Evolutionary conservation across 768 basidiomycete genomes (phyloP).

Genomic region (Lactarius sanguifluus): DNA sequence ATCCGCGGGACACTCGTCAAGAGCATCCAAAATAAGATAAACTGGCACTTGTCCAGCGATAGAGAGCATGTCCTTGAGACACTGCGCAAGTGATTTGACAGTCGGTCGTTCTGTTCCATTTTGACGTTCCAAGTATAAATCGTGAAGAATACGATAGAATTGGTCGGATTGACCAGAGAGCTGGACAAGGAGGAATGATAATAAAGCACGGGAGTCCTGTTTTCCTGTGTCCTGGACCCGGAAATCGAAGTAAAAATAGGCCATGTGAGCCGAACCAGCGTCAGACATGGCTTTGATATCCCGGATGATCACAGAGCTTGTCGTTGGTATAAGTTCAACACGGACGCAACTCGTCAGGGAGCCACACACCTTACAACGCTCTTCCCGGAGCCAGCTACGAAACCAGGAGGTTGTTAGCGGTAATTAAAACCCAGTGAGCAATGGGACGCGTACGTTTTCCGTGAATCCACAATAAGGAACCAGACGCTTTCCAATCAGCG

Average conservation of each 20-base stretch:
- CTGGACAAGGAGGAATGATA: neutral
- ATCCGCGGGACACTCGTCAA: constrained; percentile 1
- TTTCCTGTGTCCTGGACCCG: neutral
- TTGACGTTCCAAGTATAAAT: neutral
- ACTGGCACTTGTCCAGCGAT: neutral
- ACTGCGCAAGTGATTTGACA: neutral
- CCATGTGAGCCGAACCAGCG: neutral
- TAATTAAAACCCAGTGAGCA: neutral
- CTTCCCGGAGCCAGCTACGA: neutral
- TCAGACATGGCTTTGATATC: neutral
- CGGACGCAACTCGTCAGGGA: neutral
- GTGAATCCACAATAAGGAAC: neutral
- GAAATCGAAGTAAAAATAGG: neutral
- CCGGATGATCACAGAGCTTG: neutral
- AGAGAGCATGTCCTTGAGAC: neutral
- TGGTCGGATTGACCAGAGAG: neutral
- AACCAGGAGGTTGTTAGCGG: neutral
- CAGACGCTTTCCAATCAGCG: neutral
- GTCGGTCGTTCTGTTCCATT: neutral
- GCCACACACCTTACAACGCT: neutral
- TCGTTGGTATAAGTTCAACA: neutral
- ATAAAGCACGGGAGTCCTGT: neutral
- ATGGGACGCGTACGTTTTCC: neutral
- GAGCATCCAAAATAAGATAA: neutral
- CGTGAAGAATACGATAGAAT: neutral